Conservation (phyloP, 352 stramenopile genomes). For the Thalassiosira sp. region DNA sequence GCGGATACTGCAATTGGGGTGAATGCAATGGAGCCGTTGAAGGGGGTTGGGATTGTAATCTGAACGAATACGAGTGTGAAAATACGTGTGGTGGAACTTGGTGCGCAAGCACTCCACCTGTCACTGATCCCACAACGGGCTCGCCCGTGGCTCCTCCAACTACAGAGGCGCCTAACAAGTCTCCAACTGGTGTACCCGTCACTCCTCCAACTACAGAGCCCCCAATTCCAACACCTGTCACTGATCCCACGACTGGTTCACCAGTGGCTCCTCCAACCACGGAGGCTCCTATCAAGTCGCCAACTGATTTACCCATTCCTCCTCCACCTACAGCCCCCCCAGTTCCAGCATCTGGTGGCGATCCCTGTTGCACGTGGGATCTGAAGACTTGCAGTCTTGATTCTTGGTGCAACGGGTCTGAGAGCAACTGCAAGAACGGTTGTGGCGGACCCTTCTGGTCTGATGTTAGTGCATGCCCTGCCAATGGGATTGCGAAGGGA, state of each 20-base stretch:
- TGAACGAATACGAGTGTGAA: neutral
- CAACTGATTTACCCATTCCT: too few species aligned
- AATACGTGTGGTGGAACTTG: neutral
- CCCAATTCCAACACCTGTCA: too few species aligned
- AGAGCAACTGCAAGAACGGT: conserved; percentile 15
- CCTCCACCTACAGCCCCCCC: neutral
- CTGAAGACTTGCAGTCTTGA: conserved; percentile 17
- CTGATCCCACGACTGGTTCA: conserved; percentile 14
- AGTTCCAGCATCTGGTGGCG: conserved; percentile 7
- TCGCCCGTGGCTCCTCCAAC: too few species aligned
- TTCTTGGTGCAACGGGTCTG: conserved; percentile 17
- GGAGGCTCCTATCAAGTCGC: neutral
- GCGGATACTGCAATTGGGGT: neutral
- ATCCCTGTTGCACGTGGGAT: conserved; percentile 12
- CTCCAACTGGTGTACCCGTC: too few species aligned
- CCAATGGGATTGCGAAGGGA: neutral
- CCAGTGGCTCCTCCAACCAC: neutral
- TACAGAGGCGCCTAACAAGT: too few species aligned
- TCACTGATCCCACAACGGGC: too few species aligned
- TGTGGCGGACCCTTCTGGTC: neutral
- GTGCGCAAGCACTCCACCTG: neutral
- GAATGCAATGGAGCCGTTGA: neutral
- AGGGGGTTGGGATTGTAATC: neutral
- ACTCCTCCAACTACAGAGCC: too few species aligned
- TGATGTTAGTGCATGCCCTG: neutral